phyloP scores from a whole-genome alignment of 2,329 filamentous ascomycete genomes.

The Ceratocystis colombiana region DNA sequence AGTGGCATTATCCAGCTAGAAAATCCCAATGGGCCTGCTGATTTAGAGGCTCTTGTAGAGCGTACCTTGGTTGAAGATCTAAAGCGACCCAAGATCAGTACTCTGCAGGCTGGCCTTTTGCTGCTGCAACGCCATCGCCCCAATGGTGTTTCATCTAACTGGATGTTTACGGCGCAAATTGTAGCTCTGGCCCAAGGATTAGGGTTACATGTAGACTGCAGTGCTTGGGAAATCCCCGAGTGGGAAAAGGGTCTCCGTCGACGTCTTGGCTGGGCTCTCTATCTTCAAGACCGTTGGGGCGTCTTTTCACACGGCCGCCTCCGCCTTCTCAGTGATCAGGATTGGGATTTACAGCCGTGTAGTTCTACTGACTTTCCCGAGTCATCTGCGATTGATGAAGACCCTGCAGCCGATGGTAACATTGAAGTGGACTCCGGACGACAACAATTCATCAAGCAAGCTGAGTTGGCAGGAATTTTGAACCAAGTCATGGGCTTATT shows the following conservation, averaged over 20 bases:
- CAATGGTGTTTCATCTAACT: conserved; percentile 30
- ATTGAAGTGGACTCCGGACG: conserved; percentile 35
- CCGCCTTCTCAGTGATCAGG: conserved; percentile 40
- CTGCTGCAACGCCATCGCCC: conserved; percentile 33
- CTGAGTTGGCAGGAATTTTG: conserved; percentile 37
- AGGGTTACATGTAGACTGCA: conserved; percentile 44
- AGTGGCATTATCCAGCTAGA: conserved; percentile 28
- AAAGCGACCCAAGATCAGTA: conserved; percentile 36
- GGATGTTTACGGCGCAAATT: conserved; percentile 35
- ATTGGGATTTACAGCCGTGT: conserved; percentile 40
- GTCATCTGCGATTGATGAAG: conserved; percentile 29
- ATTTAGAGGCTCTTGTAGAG: conserved; percentile 33
- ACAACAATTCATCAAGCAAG: conserved; percentile 38
- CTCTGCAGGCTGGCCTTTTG: conserved; percentile 38
- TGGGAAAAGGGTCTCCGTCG: conserved; percentile 48
- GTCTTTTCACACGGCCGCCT: conserved; percentile 44
- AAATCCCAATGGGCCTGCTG: conserved; percentile 33
- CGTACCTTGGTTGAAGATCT: conserved; percentile 33
- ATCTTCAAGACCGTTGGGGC: conserved; percentile 49
- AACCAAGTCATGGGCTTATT: conserved; percentile 35
- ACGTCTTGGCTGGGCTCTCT: conserved; percentile 47
- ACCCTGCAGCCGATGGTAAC: conserved; percentile 30
- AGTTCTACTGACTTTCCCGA: conserved; percentile 29
- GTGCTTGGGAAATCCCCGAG: conserved; percentile 43
- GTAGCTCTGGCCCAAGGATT: conserved; percentile 42